Percentiles rank a stretch among this genome's conserved stretches.
Evolutionary conservation across 192 early-diverging fungal genomes (phyloP).

Genomic region (Coemansia sp.): DNA sequence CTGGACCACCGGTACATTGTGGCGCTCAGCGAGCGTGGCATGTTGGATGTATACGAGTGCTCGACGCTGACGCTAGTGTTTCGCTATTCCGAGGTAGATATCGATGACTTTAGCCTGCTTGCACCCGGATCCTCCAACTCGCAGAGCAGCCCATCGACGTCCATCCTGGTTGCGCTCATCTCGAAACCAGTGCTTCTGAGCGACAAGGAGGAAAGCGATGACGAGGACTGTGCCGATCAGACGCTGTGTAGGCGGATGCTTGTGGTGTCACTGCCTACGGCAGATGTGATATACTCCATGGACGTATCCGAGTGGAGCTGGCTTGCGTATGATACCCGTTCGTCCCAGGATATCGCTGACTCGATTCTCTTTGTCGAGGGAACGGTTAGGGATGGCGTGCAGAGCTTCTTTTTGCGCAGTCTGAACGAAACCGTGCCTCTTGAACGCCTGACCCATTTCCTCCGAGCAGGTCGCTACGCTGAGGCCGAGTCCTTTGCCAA

Average conservation of each 20-base stretch:
- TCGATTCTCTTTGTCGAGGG: constrained; percentile 46
- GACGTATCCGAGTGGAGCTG: constrained; percentile 27
- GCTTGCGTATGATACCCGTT: constrained; percentile 28
- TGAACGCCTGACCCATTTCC: constrained; percentile 42
- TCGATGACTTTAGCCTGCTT: constrained; percentile 41
- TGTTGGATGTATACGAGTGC: constrained; percentile 45
- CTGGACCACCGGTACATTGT: constrained; percentile 30
- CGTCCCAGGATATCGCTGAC: constrained; percentile 17
- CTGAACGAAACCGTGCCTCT: constrained; percentile 33
- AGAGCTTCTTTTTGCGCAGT: constrained; percentile 28
- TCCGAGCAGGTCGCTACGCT: constrained; percentile 22
- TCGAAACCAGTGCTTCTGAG: constrained; percentile 16
- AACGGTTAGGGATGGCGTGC: constrained; percentile 4
- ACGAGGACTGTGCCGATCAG: background rate
- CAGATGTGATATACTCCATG: constrained; percentile 25
- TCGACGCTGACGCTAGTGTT: constrained; percentile 46
- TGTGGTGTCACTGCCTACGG: constrained; percentile 30
- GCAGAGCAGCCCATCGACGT: background rate
- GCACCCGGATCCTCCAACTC: background rate
- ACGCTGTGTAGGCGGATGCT: constrained; percentile 15
- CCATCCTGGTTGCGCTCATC: constrained; percentile 20
- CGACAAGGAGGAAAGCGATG: constrained; percentile 3
- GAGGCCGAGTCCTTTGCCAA: constrained; percentile 45
- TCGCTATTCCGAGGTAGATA: constrained; percentile 17
- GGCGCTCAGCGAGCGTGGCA: constrained; percentile 26